Conservation (phyloP, 139 green algal species). For the Ettlia oleoabundans region DNA sequence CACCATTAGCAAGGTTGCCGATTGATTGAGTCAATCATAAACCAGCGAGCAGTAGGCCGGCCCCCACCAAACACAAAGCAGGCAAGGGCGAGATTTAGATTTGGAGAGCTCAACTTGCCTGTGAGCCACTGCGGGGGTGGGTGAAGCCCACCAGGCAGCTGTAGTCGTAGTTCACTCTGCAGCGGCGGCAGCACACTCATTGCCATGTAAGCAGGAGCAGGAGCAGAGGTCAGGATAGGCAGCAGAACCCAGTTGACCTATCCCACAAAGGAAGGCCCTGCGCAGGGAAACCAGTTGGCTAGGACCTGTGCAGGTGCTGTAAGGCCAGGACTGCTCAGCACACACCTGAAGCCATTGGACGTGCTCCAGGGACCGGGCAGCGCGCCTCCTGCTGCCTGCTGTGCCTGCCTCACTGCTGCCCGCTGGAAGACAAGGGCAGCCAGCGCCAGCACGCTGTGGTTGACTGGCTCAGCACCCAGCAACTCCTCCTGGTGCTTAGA, state of each 20-base stretch:
- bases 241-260: background rate
- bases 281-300: no score
- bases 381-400: background rate
- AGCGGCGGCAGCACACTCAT: background rate
- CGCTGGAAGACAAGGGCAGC: slow-evolving; percentile 37
- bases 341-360: background rate
- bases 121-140: slow-evolving; percentile 7
- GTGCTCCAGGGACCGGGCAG: background rate
- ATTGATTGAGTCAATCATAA: no score
- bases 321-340: no score
- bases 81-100: no score
- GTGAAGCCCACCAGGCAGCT: slow-evolving; percentile 22
- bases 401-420: background rate
- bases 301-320: no score
- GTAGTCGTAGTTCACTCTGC: slow-evolving; percentile 25
- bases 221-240: background rate
- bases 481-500: slow-evolving; percentile 42
- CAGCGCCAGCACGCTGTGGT: slow-evolving; percentile 23
- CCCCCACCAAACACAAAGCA: no score
- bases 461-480: background rate
- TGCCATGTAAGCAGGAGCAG: background rate
- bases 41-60: no score
- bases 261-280: background rate
- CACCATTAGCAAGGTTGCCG: no score
- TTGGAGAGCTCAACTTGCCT: no score